phyloP scores from a whole-genome alignment of 2,329 filamentous ascomycete genomes.

The Alternaria postmessia region DNA sequence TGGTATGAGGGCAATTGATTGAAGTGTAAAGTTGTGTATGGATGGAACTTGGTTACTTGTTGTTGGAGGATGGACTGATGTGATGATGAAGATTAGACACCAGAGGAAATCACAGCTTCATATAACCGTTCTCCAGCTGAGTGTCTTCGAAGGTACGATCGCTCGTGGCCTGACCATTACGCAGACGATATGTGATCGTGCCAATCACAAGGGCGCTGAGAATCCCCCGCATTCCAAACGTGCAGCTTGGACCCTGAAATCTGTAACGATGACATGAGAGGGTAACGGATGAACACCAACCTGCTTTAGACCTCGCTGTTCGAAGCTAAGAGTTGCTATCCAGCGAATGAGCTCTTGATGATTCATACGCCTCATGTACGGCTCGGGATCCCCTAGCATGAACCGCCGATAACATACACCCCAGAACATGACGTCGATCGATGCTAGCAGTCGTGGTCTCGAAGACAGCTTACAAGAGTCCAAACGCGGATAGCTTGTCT shows the following conservation, averaged over 20 bases:
- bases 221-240: conserved; percentile 45
- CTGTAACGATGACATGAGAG: conserved; percentile 35
- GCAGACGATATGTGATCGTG: conserved; percentile 42
- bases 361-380: conserved; percentile 8
- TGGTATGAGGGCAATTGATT: background rate
- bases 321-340: conserved; percentile 2
- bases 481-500: background rate
- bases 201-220: conserved; percentile 41
- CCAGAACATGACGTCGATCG: conserved; percentile 12
- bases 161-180: conserved; percentile 43
- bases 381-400: background rate
- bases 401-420: conserved; percentile 6
- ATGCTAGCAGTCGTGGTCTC: conserved; percentile 11
- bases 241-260: conserved; percentile 36
- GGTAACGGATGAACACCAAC: conserved; percentile 14
- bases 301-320: conserved; percentile 3
- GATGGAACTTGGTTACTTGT: background rate
- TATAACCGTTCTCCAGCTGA: conserved; percentile 31
- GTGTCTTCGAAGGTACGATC: conserved; percentile 25
- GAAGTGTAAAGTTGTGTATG: background rate
- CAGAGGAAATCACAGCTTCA: conserved; percentile 13
- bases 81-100: background rate
- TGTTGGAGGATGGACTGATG: too few relatives aligned
- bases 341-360: conserved; percentile 21
- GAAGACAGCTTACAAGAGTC: conserved; percentile 5